Evolutionary conservation across 106 monocot species (phyloP).

Genomic region (Allium cepa): DNA sequence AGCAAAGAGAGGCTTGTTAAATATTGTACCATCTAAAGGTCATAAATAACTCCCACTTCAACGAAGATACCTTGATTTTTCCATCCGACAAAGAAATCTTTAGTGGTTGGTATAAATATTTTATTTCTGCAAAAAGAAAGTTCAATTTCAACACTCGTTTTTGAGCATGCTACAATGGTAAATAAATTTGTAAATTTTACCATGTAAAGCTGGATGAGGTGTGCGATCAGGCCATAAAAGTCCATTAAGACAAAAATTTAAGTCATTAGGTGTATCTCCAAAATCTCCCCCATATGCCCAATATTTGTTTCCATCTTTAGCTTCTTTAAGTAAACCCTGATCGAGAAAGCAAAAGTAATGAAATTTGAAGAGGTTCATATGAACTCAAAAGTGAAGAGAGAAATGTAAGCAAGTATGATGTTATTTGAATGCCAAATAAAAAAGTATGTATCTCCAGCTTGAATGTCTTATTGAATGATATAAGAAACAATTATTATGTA

Average conservation of each 20-base stretch:
- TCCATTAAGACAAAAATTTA: constrained; percentile 96
- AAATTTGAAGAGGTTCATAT: no score
- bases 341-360: background rate
- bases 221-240: constrained; percentile 90
- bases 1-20: background rate
- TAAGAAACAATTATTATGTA: no score
- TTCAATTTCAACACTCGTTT: no score
- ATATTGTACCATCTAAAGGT: background rate
- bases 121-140: constrained; percentile 61
- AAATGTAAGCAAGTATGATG: no score
- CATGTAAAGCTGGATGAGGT: constrained; percentile 91
- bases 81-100: constrained; percentile 42
- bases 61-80: constrained; percentile 46
- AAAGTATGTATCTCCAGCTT: no score
- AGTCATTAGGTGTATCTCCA: constrained; percentile 90
- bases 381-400: no score
- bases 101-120: constrained; percentile 87
- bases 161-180: background rate
- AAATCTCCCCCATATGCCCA: constrained; percentile 99
- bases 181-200: constrained; percentile 20
- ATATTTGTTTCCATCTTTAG: constrained; percentile 59
- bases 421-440: no score
- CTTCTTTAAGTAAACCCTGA: constrained; percentile 82
- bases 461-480: no score
- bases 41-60: no score